phyloP scores from a whole-genome alignment of 1,284 basidiomycete genomes.

The Ustilago esculenta region DNA sequence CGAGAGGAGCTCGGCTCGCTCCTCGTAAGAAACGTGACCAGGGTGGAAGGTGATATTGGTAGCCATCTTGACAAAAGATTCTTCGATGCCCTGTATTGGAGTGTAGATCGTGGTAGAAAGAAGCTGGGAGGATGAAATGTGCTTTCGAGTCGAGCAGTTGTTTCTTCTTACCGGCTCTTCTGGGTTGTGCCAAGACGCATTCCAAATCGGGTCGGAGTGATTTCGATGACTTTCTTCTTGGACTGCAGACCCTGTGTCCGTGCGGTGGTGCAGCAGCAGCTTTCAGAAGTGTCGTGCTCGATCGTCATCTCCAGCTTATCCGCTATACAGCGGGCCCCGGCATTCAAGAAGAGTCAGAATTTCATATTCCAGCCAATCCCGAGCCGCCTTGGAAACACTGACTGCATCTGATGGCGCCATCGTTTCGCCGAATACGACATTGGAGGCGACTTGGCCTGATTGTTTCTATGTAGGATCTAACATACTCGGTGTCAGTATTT shows the following conservation, averaged over 20 bases:
- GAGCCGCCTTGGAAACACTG: conserved; percentile 5
- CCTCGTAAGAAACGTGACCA: conserved; percentile 68
- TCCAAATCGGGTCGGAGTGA: neutral
- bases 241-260: conserved; percentile 9
- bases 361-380: conserved; percentile 1
- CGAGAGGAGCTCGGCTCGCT: conserved; percentile 55
- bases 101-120: neutral
- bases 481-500: too few relatives aligned
- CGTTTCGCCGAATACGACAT: too few relatives aligned
- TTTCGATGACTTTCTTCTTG: conserved; percentile 13
- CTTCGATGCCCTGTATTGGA: neutral
- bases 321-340: conserved; percentile 3
- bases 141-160: neutral
- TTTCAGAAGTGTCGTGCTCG: neutral
- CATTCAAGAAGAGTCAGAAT: too few relatives aligned
- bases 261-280: conserved; percentile 14
- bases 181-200: neutral
- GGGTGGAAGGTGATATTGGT: conserved; percentile 88
- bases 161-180: neutral
- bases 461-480: neutral
- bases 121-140: too few relatives aligned
- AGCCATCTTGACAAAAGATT: conserved; percentile 71
- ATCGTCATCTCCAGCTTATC: conserved; percentile 11
- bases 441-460: too few relatives aligned
- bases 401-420: conserved; percentile 20